Conservation (phyloP, 768 basidiomycete species). For the Hypholoma sublateritium region DNA sequence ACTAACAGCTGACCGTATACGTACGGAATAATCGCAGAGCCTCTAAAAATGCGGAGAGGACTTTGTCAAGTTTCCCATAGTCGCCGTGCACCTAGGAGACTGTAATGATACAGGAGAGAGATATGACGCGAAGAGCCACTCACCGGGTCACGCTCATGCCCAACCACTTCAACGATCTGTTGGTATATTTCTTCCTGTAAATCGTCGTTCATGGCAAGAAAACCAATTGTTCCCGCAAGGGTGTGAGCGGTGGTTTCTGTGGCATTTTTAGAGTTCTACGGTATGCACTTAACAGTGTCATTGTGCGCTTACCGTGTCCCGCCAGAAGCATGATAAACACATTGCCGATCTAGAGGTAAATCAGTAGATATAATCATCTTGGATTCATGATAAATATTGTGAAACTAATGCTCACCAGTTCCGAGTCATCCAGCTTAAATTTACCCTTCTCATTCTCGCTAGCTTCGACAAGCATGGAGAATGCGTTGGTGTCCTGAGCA, state of each 20-base stretch:
- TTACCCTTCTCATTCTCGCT: conserved; percentile 5
- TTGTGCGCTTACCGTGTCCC: conserved; percentile 35
- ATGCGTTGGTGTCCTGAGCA: background rate
- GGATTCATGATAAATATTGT: background rate
- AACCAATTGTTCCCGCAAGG: conserved; percentile 46
- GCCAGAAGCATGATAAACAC: conserved; percentile 39
- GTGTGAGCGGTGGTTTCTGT: conserved; percentile 50
- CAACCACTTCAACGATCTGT: conserved; percentile 40
- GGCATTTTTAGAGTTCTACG: background rate
- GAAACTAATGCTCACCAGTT: background rate
- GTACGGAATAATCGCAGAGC: conserved; percentile 45
- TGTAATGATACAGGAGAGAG: background rate
- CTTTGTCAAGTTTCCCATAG: conserved; percentile 40
- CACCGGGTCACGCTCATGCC: conserved; percentile 22
- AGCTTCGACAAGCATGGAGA: conserved; percentile 4
- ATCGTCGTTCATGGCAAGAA: conserved; percentile 44
- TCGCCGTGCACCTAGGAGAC: conserved; percentile 34
- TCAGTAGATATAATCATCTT: background rate
- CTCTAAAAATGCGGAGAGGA: conserved; percentile 44
- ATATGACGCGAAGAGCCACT: background rate
- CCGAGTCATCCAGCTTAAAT: conserved; percentile 3
- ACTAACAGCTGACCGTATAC: conserved; percentile 11
- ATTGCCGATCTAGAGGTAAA: background rate
- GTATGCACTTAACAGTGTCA: background rate
- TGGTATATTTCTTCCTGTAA: conserved; percentile 49